Evolutionary conservation across 306 rosid genomes (phyloP).

Genomic region (Lathyrus tuberosus): DNA sequence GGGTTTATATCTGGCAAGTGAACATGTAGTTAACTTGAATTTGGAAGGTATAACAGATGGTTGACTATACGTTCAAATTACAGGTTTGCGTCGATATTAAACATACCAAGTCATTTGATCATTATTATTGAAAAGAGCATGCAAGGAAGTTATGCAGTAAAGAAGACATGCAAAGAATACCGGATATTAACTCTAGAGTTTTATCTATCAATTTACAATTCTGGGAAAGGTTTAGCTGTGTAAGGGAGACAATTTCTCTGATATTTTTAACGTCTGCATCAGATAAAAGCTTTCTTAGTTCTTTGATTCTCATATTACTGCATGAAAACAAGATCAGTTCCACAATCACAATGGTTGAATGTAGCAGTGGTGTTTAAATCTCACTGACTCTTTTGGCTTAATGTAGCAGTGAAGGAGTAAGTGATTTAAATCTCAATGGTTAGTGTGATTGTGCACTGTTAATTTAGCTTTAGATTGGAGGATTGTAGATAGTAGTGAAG

Average conservation of each 20-base stretch:
- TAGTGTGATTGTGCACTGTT: too few relatives aligned
- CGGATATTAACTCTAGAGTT: constrained; percentile 85
- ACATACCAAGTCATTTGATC: constrained; percentile 16
- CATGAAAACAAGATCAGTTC: too few relatives aligned
- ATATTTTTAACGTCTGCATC: constrained; percentile 87
- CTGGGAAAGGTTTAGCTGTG: constrained; percentile 86
- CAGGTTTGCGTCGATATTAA: neutral
- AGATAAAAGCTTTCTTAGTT: too few relatives aligned
- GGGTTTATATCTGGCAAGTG: neutral
- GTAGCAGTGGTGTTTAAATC: too few relatives aligned
- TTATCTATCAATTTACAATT: constrained; percentile 85
- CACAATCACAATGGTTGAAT: too few relatives aligned
- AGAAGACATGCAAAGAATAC: constrained; percentile 49
- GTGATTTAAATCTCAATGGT: too few relatives aligned
- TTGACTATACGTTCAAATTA: constrained; percentile 16
- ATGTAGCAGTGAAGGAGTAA: too few relatives aligned
- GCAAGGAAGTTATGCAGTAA: too few relatives aligned
- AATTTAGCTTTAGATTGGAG: too few relatives aligned
- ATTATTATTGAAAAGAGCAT: neutral
- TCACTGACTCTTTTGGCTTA: too few relatives aligned
- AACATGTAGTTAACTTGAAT: neutral
- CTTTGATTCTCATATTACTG: too few relatives aligned
- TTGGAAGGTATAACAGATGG: constrained; percentile 14
- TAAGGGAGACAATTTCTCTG: constrained; percentile 78
- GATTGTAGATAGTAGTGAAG: too few relatives aligned